These are phyloP conservation scores for Hypoxylon lienhwacheense DNA, from an alignment of 495 filamentous ascomycete genomes.

Conservation along the genomic window DNA sequence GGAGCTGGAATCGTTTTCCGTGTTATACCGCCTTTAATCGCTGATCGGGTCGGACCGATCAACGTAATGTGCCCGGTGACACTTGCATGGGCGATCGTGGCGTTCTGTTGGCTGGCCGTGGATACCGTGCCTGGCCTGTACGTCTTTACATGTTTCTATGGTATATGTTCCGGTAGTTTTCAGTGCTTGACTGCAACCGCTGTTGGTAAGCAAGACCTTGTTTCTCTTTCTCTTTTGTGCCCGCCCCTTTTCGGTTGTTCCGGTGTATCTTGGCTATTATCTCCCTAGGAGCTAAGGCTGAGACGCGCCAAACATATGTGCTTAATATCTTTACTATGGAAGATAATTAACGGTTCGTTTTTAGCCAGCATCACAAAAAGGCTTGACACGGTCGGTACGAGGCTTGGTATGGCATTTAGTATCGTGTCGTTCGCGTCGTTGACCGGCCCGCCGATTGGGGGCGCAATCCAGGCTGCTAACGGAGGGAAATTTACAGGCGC, in stretches of 20 bases:
- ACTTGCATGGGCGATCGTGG: constrained; percentile 52
- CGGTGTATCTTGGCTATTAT: too few relatives aligned
- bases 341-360: not conserved
- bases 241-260: not conserved
- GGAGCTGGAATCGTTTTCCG: constrained; percentile 64
- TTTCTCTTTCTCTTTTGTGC: not conserved
- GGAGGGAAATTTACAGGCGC: constrained; percentile 59
- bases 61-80: constrained; percentile 63
- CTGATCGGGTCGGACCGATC: constrained; percentile 65
- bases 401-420: constrained; percentile 71
- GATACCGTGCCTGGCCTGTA: constrained; percentile 52
- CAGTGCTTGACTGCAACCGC: constrained; percentile 66
- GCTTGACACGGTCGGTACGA: constrained; percentile 61
- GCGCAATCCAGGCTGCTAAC: constrained; percentile 52
- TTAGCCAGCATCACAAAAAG: constrained; percentile 60
- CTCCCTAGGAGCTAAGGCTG: too few relatives aligned
- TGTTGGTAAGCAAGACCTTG: constrained; percentile 30
- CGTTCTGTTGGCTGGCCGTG: constrained; percentile 65
- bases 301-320: too few relatives aligned
- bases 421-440: constrained; percentile 65
- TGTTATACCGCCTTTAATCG: constrained; percentile 59
- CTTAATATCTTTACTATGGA: not conserved
- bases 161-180: constrained; percentile 60
- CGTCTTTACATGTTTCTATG: constrained; percentile 63
- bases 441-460: constrained; percentile 69